Base-by-base conservation (phyloP, 129 eudicot genomes). In the Dittrichia graveolens region DNA sequence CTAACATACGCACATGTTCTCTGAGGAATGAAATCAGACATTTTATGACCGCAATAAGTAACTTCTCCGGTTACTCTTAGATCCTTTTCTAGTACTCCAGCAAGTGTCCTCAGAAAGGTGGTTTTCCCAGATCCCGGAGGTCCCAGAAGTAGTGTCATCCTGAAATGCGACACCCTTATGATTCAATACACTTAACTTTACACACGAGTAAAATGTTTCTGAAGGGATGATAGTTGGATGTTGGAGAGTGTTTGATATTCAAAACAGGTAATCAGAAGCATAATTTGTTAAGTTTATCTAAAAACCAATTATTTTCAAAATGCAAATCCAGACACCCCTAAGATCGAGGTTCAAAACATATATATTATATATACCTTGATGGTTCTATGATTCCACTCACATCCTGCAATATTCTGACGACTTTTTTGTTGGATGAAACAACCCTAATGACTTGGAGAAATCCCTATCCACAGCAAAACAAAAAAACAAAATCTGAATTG, bases 1-100 rank as follows among this genome's bases (percentile, higher is more conserved):
- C 88, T 76, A 49, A 90, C 87, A 66, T 90, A 90, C 3, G 90
- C 85, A 34, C 83, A 87, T 5, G 96, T 90, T 67, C 96, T 82
- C 61, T 90, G 96, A 53, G 90, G 90, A 72, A 84, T 57, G 71
- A 90, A 90, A 41, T 90, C 96, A 0, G 79, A 68, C 86, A 87
- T 48, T 54, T 85, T 63, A 61, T 87, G 96, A 61, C 96, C 93
- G 58, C 88, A 85, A 14, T 87, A 90, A 1, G 84, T 84, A 49
- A 90, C 74, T 66, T 80, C 73, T 45, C 96, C 89, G 0, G 34
- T 47, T 47, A 37, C 31, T 67, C 35, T 67, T 49, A 67, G 73
- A 49, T 47, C 61, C 0, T 55, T 31, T 8, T 67, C 45, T 39
- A 67, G 60, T 67, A 50, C 61, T 37, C 73, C 73, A 7, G 61